Percentiles rank a stretch among this genome's conserved stretches.
These are phyloP conservation scores for Ogataea haglerorum DNA, from an alignment of 805 yeast genomes.

Conservation along the genomic window DNA sequence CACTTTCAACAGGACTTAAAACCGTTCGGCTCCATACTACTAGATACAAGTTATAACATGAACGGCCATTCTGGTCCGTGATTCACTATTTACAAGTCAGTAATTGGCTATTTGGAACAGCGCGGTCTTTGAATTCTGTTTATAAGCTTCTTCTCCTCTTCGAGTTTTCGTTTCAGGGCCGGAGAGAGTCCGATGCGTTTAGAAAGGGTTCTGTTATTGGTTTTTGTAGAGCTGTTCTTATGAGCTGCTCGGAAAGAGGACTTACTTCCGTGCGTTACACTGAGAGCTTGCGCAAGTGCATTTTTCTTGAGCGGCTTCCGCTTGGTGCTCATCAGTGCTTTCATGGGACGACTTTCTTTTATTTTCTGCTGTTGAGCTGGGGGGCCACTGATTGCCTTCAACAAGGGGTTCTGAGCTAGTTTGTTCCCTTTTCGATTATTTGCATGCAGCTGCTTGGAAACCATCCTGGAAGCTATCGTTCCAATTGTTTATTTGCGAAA, in stretches of 20 bases:
- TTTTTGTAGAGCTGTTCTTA: neutral
- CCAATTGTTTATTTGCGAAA: neutral
- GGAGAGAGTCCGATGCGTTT: slow-evolving; percentile 3
- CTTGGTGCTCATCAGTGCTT: neutral
- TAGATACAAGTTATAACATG: too few species aligned
- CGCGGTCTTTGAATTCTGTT: neutral
- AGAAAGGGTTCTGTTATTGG: neutral
- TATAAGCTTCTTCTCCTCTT: slow-evolving; percentile 2
- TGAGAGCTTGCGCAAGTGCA: neutral
- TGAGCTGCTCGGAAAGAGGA: neutral
- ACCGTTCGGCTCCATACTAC: too few species aligned
- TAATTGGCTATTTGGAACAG: too few species aligned
- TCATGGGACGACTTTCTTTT: neutral
- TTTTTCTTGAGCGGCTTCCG: neutral
- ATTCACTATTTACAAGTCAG: too few species aligned
- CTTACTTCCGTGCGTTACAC: too few species aligned
- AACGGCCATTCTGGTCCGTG: too few species aligned
- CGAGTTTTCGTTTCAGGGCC: neutral
- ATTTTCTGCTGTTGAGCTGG: neutral
- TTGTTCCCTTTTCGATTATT: too few species aligned
- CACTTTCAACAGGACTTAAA: neutral
- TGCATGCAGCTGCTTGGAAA: too few species aligned
- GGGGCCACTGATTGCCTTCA: neutral
- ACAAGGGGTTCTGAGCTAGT: neutral
- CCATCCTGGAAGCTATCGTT: too few species aligned